Percentiles rank a stretch among this genome's conserved stretches.
phyloP scores from a whole-genome alignment of 2,329 filamentous ascomycete species.

The Fusarium subtropicale region DNA sequence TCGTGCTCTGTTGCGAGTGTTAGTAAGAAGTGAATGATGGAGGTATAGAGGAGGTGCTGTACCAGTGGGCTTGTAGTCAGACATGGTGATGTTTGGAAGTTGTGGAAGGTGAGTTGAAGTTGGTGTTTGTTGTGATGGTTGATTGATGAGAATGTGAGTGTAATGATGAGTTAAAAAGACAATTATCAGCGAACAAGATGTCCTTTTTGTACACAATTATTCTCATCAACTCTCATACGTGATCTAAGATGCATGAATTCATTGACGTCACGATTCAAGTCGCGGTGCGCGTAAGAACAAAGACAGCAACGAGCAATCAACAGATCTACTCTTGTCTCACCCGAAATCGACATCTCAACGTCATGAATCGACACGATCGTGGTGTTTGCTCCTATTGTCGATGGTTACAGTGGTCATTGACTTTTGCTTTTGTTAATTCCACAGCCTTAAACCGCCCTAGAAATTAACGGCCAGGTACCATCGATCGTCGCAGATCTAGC shows the following conservation, averaged over 20 bases:
- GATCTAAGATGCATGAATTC: background rate
- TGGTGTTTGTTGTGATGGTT: background rate
- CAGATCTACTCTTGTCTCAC: background rate
- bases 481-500: background rate
- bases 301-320: background rate
- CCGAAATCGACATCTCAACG: background rate
- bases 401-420: constrained; percentile 21
- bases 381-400: background rate
- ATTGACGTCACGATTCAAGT: constrained; percentile 10
- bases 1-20: constrained; percentile 26
- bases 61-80: constrained; percentile 36
- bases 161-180: background rate
- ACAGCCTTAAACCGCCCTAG: background rate
- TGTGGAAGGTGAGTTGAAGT: background rate
- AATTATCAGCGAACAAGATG: background rate
- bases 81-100: constrained; percentile 13
- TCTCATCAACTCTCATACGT: background rate
- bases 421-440: constrained; percentile 22
- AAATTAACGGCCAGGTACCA: constrained; percentile 21
- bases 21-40: background rate
- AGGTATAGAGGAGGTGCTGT: accelerated
- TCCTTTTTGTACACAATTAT: constrained; percentile 8
- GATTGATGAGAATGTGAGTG: background rate
- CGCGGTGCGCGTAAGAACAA: background rate
- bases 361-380: constrained; percentile 16